Evolutionary conservation across 2,329 filamentous ascomycete genomes (phyloP).

Genomic region (Cordyceps cicadae): DNA sequence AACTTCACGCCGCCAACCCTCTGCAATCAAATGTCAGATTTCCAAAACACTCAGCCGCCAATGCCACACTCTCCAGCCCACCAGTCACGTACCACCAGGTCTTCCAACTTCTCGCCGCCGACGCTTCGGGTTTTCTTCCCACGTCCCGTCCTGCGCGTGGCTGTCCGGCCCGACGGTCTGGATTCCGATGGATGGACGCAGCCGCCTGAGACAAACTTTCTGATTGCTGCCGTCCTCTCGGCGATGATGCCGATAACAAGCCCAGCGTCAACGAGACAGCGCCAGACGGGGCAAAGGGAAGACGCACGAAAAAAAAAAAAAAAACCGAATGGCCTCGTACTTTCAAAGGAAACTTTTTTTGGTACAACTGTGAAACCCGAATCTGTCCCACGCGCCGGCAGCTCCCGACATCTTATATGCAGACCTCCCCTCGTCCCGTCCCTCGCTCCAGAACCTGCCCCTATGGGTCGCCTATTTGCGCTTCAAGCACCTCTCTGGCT

Average conservation of each 20-base stretch:
- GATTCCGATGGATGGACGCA: not conserved
- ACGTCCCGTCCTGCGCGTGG: not conserved
- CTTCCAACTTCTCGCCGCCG: not conserved
- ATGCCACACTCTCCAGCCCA: not conserved
- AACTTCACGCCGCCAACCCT: not conserved
- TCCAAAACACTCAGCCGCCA: not conserved
- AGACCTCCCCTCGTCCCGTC: not conserved
- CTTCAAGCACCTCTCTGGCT: not conserved
- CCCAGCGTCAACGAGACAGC: not conserved
- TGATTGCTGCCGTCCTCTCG: not conserved
- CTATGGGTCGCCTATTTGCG: not conserved
- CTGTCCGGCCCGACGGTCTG: not conserved
- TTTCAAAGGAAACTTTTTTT: not conserved
- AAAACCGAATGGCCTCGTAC: not conserved
- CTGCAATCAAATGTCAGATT: not conserved
- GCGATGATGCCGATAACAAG: not conserved
- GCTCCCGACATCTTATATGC: constrained; percentile 3
- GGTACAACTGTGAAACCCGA: not conserved
- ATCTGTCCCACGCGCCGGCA: not conserved
- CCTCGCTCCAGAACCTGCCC: too few relatives aligned
- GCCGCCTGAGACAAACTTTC: not conserved
- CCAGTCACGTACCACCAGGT: not conserved
- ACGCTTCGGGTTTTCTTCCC: not conserved
- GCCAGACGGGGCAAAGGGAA: not conserved
- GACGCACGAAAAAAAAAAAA: not conserved